A percentile compares a stretch with the other conserved stretches of the same genome.
These are phyloP conservation scores for Boletus tylopilopsis DNA, from an alignment of 768 basidiomycete species.

Conservation along the genomic window DNA sequence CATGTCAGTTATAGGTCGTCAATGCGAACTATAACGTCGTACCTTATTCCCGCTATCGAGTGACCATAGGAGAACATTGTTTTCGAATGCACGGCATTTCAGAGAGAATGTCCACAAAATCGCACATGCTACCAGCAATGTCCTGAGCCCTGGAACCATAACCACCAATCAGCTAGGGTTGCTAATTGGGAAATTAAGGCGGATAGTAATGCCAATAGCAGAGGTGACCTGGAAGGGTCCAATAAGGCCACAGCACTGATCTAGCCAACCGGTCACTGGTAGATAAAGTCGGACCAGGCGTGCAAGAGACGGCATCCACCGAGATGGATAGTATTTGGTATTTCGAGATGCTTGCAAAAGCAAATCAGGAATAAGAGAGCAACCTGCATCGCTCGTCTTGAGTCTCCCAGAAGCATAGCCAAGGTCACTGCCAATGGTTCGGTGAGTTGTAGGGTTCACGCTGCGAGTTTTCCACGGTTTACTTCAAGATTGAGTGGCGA, in stretches of 20 bases:
- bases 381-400: neutral
- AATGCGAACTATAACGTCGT: neutral
- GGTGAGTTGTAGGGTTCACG: neutral
- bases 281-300: neutral
- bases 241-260: slow-evolving; percentile 20
- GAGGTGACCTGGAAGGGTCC: neutral
- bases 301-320: neutral
- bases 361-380: neutral
- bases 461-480: neutral
- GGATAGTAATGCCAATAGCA: neutral
- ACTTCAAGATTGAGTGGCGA: too few species aligned
- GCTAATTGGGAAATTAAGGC: neutral
- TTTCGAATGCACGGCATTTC: slow-evolving; percentile 3
- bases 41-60: slow-evolving; percentile 4
- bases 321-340: neutral
- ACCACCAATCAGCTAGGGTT: neutral
- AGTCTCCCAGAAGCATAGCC: neutral
- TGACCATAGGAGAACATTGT: neutral
- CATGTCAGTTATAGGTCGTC: neutral
- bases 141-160: slow-evolving; percentile 13
- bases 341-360: neutral
- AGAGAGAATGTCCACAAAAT: slow-evolving; percentile 1
- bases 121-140: neutral
- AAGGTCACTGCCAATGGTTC: slow-evolving; percentile 10
- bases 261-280: slow-evolving; percentile 2